Evolutionary conservation across 176 grass and related monocot species (phyloP), one percentile per base, ranked within the genome.

Genomic region (Elaeis guineensis): DNA sequence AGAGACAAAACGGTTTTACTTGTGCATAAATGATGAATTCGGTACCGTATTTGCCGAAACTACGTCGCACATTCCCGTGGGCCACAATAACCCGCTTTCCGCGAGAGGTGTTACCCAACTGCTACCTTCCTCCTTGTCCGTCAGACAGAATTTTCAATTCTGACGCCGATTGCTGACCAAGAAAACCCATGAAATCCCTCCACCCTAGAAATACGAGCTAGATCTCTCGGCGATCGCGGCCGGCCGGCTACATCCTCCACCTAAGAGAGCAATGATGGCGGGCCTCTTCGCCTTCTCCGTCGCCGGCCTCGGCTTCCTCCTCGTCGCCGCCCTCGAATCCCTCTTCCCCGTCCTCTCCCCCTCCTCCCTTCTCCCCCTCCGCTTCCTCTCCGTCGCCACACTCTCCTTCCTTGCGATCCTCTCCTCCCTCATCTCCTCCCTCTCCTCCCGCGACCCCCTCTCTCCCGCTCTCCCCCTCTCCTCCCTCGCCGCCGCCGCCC

Each of bases 271-370:
- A 44, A 12, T 32, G 59, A 91, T 97, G 93, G 79, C 78, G 44
- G 87, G 83, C 17, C 73, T 97, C 78, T 18, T 97, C 70, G 62
- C 73, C 25, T 89, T 82, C 81, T 92, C 79, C 26, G 73, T 62
- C 32, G 79, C 70, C 63, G 93, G 93, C 1, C 81, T 97, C 25
- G 87, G 81, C 21, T 59, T 97, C 32, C 78, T 97, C 25, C 72
- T 75, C 49, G 61, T 97, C 15, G 61, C 81, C 4, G 77, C 72
- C 64, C 52, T 96, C 26, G 86, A 96, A 76, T 77, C 65, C 5
- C 55, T 84, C 28, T 75, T 73, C 24, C 55, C 60, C 28, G 50
- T 48, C 64, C 65, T 73, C 64, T 67, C 48, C 3, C 68, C 17
- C 4, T 7, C 77, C 18, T n/a, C 24, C 62, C 79, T 70, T 17